phyloP scores from a whole-genome alignment of 495 filamentous ascomycete genomes.

The Penicillium odoratum region DNA sequence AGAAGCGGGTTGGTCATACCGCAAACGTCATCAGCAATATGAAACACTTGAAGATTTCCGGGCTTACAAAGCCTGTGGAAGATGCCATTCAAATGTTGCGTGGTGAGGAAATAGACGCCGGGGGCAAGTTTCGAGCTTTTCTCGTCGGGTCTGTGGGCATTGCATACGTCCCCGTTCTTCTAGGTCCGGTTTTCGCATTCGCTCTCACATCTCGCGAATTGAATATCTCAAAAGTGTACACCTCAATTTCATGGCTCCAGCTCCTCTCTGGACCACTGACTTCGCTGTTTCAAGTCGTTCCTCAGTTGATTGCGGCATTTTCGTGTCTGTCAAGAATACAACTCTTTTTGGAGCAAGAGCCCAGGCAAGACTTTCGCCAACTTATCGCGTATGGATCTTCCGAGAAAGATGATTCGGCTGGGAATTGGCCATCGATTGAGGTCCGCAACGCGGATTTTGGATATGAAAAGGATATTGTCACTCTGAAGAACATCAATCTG shows the following conservation, averaged over 20 bases:
- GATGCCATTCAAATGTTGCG: not conserved
- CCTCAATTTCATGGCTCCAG: constrained; percentile 1
- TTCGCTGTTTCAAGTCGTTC: not conserved
- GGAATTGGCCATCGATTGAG: not conserved
- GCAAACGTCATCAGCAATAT: not conserved
- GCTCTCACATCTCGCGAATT: not conserved
- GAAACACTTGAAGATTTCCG: not conserved
- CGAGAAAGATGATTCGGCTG: not conserved
- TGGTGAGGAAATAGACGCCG: not conserved
- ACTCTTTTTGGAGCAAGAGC: not conserved
- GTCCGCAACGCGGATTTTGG: not conserved
- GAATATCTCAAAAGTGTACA: not conserved
- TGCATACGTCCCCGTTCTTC: not conserved
- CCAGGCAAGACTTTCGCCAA: not conserved
- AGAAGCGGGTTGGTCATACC: not conserved
- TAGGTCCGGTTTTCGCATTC: not conserved
- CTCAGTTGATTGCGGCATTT: not conserved
- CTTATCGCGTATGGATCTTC: not conserved
- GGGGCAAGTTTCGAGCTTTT: not conserved
- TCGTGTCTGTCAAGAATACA: constrained; percentile 1
- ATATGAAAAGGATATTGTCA: not conserved
- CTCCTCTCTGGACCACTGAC: not conserved
- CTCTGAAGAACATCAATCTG: not conserved
- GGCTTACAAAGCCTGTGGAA: not conserved
- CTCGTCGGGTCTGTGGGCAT: not conserved